Evolutionary conservation across 2,329 filamentous ascomycete genomes (phyloP), one percentile per base, ranked within the genome.

Genomic region (Cladosporium oxysporum): DNA sequence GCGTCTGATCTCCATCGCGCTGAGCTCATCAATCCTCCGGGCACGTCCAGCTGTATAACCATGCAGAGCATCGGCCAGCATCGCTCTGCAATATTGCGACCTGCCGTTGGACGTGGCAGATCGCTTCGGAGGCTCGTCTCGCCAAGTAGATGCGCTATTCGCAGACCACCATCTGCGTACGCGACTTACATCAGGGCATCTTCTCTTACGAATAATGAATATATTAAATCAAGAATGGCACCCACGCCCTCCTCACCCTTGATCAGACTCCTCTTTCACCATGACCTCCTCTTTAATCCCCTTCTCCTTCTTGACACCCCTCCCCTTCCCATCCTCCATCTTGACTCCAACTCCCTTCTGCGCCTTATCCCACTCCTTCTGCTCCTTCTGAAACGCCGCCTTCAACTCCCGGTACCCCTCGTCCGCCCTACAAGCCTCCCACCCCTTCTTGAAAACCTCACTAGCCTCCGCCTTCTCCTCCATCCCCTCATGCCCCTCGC

Each of bases 401-500:
- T 84, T 86, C 71, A 79, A 70, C 55, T 67, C 70, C 67, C 74
- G 33, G 74, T 85, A 85, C 33, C 75, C 79, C 67, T 81, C 77
- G 72, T 83, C 76, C 35, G 64, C 71, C 65, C 75, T 80, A 76
- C 78, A 84, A 70, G 71, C 75, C 68, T 82, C 78, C 84, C 83
- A 87, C 3, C 80, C 77, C 67, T 76, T 79, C 57, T 77, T 78
- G 67, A 87, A 87, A 0, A 85, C 76, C 65, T 74, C 71, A 69
- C 82, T 84, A 3, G 82, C 81, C 59, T 79, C 79, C 65, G 80
- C 69, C 75, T 86, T 87, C 73, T 85, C 84, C 62, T 78, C 74
- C 71, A 76, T 79, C 26, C 79, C 84, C 62, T 77, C 72, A 72
- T 85, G 82, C 0, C 70, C 78, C 50, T 73, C 71, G 68, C 79